phyloP scores from a whole-genome alignment of 2,329 filamentous ascomycete species.

The Eutypella sp. region DNA sequence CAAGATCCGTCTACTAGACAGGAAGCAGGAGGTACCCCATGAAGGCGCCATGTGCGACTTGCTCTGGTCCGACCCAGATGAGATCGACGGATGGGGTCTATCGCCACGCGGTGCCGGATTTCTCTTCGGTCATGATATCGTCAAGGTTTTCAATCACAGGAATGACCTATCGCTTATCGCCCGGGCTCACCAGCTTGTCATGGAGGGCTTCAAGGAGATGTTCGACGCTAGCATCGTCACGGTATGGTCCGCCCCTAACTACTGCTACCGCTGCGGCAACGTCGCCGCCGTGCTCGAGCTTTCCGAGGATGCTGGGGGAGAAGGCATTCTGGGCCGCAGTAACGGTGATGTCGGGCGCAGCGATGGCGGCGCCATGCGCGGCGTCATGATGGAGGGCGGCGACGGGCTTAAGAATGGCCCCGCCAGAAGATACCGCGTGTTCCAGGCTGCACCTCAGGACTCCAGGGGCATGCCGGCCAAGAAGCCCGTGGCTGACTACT shows the following conservation, averaged over 20 bases:
- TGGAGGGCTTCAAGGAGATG: slow-evolving; percentile 99
- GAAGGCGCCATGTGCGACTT: slow-evolving; percentile 99
- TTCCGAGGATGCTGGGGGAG: slow-evolving; percentile 77
- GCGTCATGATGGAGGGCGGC: slow-evolving; percentile 45
- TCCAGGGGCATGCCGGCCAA: slow-evolving; percentile 97
- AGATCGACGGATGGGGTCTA: slow-evolving; percentile 94
- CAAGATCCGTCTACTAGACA: slow-evolving; percentile 89
- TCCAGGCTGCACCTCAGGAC: slow-evolving; percentile 94
- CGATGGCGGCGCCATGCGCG: slow-evolving; percentile 32
- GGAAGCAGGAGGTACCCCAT: slow-evolving; percentile 97
- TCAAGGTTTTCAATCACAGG: slow-evolving; percentile 90
- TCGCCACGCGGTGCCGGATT: slow-evolving; percentile 93
- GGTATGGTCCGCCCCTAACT: slow-evolving; percentile 97
- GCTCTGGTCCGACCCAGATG: slow-evolving; percentile 95
- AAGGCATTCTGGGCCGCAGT: slow-evolving; percentile 63
- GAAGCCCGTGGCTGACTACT: slow-evolving; percentile 97
- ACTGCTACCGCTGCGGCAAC: slow-evolving; percentile 94
- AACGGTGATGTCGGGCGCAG: slow-evolving; percentile 64
- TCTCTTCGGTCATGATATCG: slow-evolving; percentile 91
- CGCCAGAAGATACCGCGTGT: slow-evolving; percentile 86
- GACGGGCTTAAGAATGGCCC: slow-evolving; percentile 57
- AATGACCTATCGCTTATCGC: slow-evolving; percentile 92
- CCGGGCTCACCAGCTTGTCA: slow-evolving; percentile 92
- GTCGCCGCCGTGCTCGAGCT: slow-evolving; percentile 93
- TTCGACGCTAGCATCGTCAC: slow-evolving; percentile 94